Evolutionary conservation across 2,329 filamentous ascomycete species (phyloP), one percentile per base, ranked within the genome.

Genomic region (Akanthomyces muscarius): DNA sequence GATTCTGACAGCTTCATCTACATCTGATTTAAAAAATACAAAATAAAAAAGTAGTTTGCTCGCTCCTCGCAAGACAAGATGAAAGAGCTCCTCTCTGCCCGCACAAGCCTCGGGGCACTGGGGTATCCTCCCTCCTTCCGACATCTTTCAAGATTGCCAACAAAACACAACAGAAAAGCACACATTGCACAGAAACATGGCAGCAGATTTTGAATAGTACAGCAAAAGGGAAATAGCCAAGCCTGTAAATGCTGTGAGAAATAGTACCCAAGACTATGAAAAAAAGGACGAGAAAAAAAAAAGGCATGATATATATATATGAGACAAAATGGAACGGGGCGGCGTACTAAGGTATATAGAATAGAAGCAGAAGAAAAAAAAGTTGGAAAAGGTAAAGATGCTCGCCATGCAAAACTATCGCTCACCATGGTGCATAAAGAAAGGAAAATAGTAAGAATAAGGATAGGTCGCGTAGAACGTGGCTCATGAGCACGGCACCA

Each of bases 331-430:
- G 44, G 28, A 28, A 55, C 54, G 25, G n/a, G 23, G 5, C 25
- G 23, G 38, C 13, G 44, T 25, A 42, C n/a, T n/a, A 18, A 48
- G 44, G 14, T 58, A 48, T 58, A 58, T 60, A 23, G 30, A 41
- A 23, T 16, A 16, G 38, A 41, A 36, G 28, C 33, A 44, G 16
- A 33, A 57, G 23, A 14, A 25, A 10, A 25, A 10, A 41, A 33
- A 36, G 45, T 2, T 41, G 28, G 36, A 25, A 47, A 41, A 25
- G 28, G 33, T 42, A 30, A 51, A 45, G 30, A 58, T 63, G 54
- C 61, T 53, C 41, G 50, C 51, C 51, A 47, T 47, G 59, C 41
- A 61, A 55, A 61, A 50, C 61, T 41, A 25, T 44, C 36, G 52
- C 44, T 57, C 33, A 30, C 61, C 44, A 52, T 56, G 45, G 44